Conservation (phyloP, 2,329 filamentous ascomycete species). For the Mycosphaerelloides madeirae region DNA sequence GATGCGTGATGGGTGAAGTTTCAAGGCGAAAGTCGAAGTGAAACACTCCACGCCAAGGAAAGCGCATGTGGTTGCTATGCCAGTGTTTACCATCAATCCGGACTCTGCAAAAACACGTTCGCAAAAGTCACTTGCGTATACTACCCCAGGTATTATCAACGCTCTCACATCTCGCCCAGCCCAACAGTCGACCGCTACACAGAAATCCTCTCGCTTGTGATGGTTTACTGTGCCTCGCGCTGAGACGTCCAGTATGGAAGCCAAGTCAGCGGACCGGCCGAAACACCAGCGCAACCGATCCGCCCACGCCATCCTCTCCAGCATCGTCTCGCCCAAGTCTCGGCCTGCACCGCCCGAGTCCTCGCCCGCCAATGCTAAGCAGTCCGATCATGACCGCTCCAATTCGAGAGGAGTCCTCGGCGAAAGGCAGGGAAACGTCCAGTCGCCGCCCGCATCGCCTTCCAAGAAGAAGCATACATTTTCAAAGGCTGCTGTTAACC, state of each 20-base stretch:
- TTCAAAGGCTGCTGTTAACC: conserved; percentile 30
- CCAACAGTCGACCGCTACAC: not conserved
- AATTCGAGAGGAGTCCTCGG: conserved; percentile 23
- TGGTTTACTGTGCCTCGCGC: not conserved
- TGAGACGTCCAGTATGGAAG: not conserved
- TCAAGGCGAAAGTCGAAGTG: not conserved
- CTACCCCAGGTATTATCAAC: conserved; percentile 4
- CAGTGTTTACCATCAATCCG: too few relatives aligned
- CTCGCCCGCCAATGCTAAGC: conserved; percentile 34
- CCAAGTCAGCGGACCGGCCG: conserved; percentile 9
- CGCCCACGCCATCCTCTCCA: conserved; percentile 15
- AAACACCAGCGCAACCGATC: conserved; percentile 29
- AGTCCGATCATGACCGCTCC: not conserved
- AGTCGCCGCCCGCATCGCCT: conserved; percentile 29
- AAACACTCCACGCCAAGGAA: not conserved
- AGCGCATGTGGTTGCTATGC: not conserved
- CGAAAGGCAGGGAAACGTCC: conserved; percentile 30
- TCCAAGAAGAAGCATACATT: conserved; percentile 20
- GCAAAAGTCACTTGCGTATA: too few relatives aligned
- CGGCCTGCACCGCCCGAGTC: conserved; percentile 44
- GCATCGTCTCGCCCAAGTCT: conserved; percentile 46
- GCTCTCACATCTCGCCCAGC: not conserved
- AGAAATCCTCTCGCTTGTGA: not conserved
- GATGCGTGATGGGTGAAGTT: not conserved
- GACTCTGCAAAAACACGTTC: not conserved